These are phyloP conservation scores for Magnolia changhungtana DNA, from an alignment of 164 flowering plant species.

Conservation along the genomic window DNA sequence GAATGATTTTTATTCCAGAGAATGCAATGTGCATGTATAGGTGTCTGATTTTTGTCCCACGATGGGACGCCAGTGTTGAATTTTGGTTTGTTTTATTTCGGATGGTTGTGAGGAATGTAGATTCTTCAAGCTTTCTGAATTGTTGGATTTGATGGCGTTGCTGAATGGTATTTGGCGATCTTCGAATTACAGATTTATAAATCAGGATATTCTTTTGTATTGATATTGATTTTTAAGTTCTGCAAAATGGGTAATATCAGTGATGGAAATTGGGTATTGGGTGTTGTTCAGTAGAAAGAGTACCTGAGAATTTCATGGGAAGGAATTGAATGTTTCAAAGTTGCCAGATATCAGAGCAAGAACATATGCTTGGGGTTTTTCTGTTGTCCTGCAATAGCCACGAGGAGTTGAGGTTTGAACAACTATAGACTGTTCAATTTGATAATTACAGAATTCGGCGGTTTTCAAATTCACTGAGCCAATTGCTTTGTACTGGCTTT, in stretches of 20 bases:
- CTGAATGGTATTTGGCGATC: neutral
- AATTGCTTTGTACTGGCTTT: neutral
- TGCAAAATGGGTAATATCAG: neutral
- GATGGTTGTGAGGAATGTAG: neutral
- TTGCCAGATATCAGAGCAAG: no score
- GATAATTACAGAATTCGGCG: neutral
- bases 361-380: no score
- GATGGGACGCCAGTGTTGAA: neutral
- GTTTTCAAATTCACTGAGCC: neutral
- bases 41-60: neutral
- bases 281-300: neutral
- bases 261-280: neutral
- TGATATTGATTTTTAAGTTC: neutral
- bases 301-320: neutral
- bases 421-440: neutral
- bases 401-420: neutral
- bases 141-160: neutral
- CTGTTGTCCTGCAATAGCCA: no score
- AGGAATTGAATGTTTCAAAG: neutral
- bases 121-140: neutral
- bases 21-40: constrained; percentile 58
- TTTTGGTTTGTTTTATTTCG: neutral
- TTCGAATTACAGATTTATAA: neutral
- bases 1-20: constrained; percentile 56
- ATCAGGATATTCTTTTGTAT: neutral